Evolutionary conservation across 1,139 yeast species (phyloP), one percentile per base, ranked within the genome.

Genomic region (Saccharomycopsis crataegensis): DNA sequence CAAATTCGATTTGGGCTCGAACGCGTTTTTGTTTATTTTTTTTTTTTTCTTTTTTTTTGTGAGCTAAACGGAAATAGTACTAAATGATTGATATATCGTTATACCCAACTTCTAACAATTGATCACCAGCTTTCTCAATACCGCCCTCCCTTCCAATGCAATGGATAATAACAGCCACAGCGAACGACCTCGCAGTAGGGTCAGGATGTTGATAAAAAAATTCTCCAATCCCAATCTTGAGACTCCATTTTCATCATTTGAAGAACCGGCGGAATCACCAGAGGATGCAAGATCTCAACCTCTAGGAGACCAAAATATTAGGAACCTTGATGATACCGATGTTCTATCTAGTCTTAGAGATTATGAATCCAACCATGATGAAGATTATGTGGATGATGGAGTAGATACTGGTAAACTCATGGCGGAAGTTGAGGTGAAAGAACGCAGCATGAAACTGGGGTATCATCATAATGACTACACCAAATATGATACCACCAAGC

Each of bases 191-290:
- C n/a, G 16, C 28, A 43, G 51, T 41, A 46, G 42, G 36, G 54
- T 52, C 16, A 34, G 41, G 42, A 16, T 22, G 28, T 43, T 52
- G 11, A 48, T 52, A 8, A 52, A 48, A 28, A 52, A 52, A 43
- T 52, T 52, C 36, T 52, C 54, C n/a, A 38, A 49, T 22, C 54
- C 54, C 31, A 44, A 52, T 22, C 41, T 52, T 32, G 34, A 32
- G 33, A 49, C 54, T 6, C 53, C 53, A 8, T 43, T 32, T 31
- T 14, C n/a, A 8, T n/a, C 47, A 16, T 38, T 38, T 16, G 42
- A 38, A 16, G 42, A 38, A 7, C 4, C 28, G 28, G 28, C 28
- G 28, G 28, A 22, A 22, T 22, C 28, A 22, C 28, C 28, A 22
- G 28, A 22, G 28, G 28, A 3, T 4, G 28, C 28, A 22, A 22